Evolutionary conservation across 306 rosid species (phyloP), one percentile per base, ranked within the genome.

Genomic region (Comarum palustre): DNA sequence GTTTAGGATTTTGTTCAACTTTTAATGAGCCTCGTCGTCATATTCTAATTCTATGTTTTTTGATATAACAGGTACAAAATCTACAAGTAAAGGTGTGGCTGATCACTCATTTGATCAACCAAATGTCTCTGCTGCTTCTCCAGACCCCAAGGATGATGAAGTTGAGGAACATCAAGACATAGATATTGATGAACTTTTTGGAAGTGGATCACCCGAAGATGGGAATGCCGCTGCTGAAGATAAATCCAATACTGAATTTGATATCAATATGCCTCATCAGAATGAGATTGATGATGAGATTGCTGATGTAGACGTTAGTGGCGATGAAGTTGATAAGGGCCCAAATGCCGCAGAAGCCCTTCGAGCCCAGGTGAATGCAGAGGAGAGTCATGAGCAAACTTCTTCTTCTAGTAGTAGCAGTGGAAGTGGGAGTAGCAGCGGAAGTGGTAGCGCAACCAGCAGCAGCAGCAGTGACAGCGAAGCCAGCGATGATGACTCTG

Each of bases 301-400:
- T 3, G 96, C 91, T 22, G 98, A 91, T 73, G 94, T 94, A 70
- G 92, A 86, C 66, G 98, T 79, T 65, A 94, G 98, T 29, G 96
- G 91, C 8, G 94, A 93, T 62, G 97, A 91, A 82, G 91, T 79
- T 39, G 94, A 91, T 58, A 91, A 85, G 84, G 96, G 96, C 50
- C 92, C 88, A 50, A 91, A 86, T 86, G 96, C 96, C 12, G 95
- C 96, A 39, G 98, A 88, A 80, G 91, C 92, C 62, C 95, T 87
- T 43, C 66, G 86, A 83, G 90, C 91, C 16, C 96, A 89, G 76
- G 91, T 87, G 51, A 89, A 85, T 82, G 94, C 97, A 4, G 91
- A 86, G 83, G 96, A 79, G 66, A 86, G 86, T 73, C 81, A 77
- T 4, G 82, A 77, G 50, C 90, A 80, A 73, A 78, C 87, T 46